phyloP scores from a whole-genome alignment of 352 stramenopile species.

The Globisporangium acanthophoron region DNA sequence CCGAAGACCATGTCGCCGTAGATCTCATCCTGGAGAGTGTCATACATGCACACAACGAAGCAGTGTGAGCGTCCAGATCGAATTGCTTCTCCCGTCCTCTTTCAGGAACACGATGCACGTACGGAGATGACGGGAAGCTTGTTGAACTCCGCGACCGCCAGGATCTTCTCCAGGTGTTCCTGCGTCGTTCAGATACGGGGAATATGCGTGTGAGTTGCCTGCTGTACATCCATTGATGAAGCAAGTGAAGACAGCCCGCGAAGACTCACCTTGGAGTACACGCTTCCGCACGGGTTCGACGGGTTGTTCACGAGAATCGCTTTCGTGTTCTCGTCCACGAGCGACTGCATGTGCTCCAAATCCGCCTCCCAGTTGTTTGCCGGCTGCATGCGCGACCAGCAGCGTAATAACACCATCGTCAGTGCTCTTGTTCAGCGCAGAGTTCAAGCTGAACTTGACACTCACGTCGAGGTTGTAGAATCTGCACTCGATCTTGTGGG shows the following conservation, averaged over 20 bases:
- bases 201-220: neutral
- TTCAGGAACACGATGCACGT: constrained; percentile 27
- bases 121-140: constrained; percentile 93
- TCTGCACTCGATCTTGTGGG: constrained; percentile 87
- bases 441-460: neutral
- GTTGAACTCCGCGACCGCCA: constrained; percentile 73
- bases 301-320: constrained; percentile 95
- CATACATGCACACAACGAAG: too few species aligned
- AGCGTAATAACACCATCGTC: neutral
- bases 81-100: neutral
- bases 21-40: constrained; percentile 55
- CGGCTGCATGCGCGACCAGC: constrained; percentile 27
- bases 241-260: too few species aligned
- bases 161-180: constrained; percentile 66
- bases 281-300: constrained; percentile 92
- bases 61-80: too few species aligned
- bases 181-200: constrained; percentile 13
- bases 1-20: constrained; percentile 84
- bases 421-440: neutral
- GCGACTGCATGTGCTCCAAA: constrained; percentile 86
- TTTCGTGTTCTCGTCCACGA: constrained; percentile 83
- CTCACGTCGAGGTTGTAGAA: constrained; percentile 86
- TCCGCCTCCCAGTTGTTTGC: constrained; percentile 92
- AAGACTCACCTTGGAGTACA: constrained; percentile 80
- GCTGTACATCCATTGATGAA: neutral